phyloP scores from a whole-genome alignment of 495 filamentous ascomycete species.

The Bombardia bombarda region DNA sequence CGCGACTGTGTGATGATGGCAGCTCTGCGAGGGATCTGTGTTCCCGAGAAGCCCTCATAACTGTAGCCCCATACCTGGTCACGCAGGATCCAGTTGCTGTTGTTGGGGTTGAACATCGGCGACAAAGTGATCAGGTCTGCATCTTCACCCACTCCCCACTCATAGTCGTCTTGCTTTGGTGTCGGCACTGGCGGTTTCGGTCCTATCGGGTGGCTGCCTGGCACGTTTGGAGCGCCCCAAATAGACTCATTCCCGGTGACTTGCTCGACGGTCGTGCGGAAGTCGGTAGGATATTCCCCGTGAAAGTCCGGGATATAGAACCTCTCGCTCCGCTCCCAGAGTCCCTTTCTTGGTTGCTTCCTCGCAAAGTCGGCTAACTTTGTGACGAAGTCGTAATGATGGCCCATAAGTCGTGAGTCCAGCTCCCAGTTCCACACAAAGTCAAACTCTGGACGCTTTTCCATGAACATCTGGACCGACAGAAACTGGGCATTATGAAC shows the following conservation, averaged over 20 bases:
- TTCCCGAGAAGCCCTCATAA: slow-evolving; percentile 33
- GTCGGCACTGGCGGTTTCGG: slow-evolving; percentile 46
- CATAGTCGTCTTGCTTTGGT: slow-evolving; percentile 52
- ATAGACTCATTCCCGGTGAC: slow-evolving; percentile 37
- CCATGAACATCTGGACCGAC: slow-evolving; percentile 56
- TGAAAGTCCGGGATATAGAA: slow-evolving; percentile 62
- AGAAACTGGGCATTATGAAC: slow-evolving; percentile 48
- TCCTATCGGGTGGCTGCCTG: slow-evolving; percentile 50
- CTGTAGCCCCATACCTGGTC: slow-evolving; percentile 56
- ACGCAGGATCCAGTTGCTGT: slow-evolving; percentile 55
- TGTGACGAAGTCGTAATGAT: slow-evolving; percentile 63
- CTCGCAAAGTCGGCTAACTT: slow-evolving; percentile 49
- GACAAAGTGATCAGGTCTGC: slow-evolving; percentile 66
- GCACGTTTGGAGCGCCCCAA: slow-evolving; percentile 53
- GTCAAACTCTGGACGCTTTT: slow-evolving; percentile 62
- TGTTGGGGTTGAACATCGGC: slow-evolving; percentile 60
- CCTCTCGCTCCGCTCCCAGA: slow-evolving; percentile 69
- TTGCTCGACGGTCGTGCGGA: slow-evolving; percentile 42
- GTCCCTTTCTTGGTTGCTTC: slow-evolving; percentile 55
- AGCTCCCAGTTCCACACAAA: slow-evolving; percentile 74
- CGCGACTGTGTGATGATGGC: slow-evolving; percentile 61
- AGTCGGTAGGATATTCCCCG: slow-evolving; percentile 47
- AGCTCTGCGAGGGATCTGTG: slow-evolving; percentile 53
- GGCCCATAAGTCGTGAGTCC: slow-evolving; percentile 62
- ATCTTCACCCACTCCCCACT: slow-evolving; percentile 69